These are phyloP conservation scores for Ordospora colligata DNA, from an alignment of 371 early-diverging fungal species.

Conservation along the genomic window DNA sequence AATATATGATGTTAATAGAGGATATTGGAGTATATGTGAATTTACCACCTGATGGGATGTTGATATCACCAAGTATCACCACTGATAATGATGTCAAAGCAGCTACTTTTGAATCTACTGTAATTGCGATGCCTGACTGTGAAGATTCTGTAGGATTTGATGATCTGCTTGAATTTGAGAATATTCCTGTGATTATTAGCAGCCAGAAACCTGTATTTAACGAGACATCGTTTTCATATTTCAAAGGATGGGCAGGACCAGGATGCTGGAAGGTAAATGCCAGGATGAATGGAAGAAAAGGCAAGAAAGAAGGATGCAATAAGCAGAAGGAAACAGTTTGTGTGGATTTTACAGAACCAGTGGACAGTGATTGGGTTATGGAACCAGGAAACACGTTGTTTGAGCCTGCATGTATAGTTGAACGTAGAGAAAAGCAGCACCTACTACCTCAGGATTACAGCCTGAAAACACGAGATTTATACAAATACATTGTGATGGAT, in stretches of 20 bases:
- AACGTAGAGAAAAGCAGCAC: slow-evolving; percentile 52
- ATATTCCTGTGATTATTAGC: background rate
- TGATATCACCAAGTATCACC: slow-evolving; percentile 11
- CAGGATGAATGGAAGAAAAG: background rate
- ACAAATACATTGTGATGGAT: slow-evolving; percentile 42
- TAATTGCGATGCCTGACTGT: background rate
- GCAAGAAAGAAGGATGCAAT: background rate
- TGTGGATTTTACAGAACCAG: slow-evolving; percentile 45
- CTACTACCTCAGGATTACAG: slow-evolving; percentile 52
- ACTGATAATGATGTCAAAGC: background rate
- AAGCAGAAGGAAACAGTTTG: slow-evolving; percentile 46
- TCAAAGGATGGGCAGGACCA: slow-evolving; percentile 61
- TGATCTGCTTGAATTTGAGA: background rate
- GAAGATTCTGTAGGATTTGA: background rate
- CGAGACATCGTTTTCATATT: slow-evolving; percentile 48
- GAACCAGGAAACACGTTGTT: slow-evolving; percentile 46
- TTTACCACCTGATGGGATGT: background rate
- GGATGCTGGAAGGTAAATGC: slow-evolving; percentile 53
- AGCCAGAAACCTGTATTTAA: slow-evolving; percentile 11
- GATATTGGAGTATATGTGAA: background rate
- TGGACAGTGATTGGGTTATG: slow-evolving; percentile 23
- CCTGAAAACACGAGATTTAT: slow-evolving; percentile 50
- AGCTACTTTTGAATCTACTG: background rate
- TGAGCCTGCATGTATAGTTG: slow-evolving; percentile 34
- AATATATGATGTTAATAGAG: background rate